Base-by-base conservation (phyloP, 495 filamentous ascomycete genomes). In the Xylona heveae region DNA sequence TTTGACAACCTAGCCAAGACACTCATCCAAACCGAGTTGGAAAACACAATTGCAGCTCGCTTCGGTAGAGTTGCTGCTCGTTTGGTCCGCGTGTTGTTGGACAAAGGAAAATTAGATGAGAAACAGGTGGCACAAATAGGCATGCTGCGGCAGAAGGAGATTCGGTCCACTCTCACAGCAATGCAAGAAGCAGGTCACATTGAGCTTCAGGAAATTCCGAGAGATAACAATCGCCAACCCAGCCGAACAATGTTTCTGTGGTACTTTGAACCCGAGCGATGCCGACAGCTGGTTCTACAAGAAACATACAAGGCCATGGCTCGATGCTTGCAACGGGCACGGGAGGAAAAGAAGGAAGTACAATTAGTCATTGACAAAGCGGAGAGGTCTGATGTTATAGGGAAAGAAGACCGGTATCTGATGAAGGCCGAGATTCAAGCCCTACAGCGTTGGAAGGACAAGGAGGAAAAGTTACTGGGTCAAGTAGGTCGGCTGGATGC, bases 31-130 rank as follows among this genome's bases (percentile, higher is more conserved):
- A 42, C 64, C 12, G 78, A 93, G 47, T 52, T 95, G 6, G 78
- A 92, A 41, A 65, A 66, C 18, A 71, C 78, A 16, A 69, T 94
- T 27, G 64, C 72, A 28, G 63, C 77, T 9, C 65, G 70, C 5
- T 83, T 76, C 33, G 83, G 78, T n/a, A 59, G 64, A 12, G 58
- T 71, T 29, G 82, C 79, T 3, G 58, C 75, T 3, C 78, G 84
- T 3, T 60, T 95, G 3, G 58, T 79, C 28, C 74, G 78, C 17
- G 77, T 95, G 24, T 66, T 95, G 10, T 66, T 74, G 25, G 70
- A 71, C 30, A 78, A 82, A 42, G 90, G 88, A 15, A 90, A 85
- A 49, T 57, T 94, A 10, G 84, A 93, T 38, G 88, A 99, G 48
- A 91, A 88, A 45, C 68, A 71, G 24, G 53, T 93, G 6, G 65